Conservation (phyloP, 805 yeast genomes). For the Scheffersomyces lignosus region DNA sequence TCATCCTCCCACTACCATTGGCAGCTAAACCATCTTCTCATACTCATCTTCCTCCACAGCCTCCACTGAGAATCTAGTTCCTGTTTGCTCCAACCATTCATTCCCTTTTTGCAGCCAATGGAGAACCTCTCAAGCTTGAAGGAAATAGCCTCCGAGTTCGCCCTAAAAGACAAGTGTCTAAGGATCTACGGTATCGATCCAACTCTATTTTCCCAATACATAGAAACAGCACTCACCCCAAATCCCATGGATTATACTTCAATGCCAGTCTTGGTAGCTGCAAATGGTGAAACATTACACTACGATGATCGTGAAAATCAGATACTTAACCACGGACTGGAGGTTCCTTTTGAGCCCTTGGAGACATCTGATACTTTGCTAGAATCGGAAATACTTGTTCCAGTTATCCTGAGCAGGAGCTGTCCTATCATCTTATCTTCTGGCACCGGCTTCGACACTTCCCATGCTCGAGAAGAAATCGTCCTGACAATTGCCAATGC, state of each 20-base stretch:
- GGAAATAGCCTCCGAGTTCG: conserved; percentile 17
- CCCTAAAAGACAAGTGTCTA: conserved; percentile 9
- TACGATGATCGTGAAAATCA: background rate
- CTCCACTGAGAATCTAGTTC: no score
- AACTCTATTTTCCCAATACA: background rate
- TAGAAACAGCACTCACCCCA: background rate
- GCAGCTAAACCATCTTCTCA: no score
- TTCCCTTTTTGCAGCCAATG: conserved; percentile 11
- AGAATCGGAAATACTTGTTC: background rate
- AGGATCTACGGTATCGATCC: background rate
- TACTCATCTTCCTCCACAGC: no score
- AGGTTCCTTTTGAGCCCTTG: no score
- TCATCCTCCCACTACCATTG: no score
- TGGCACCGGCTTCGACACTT: no score
- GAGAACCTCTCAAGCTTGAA: conserved; percentile 19
- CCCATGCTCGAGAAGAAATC: no score
- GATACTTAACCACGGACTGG: no score
- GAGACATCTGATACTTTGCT: conserved; percentile 2
- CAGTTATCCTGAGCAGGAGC: background rate
- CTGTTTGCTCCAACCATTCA: no score
- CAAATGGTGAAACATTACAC: background rate
- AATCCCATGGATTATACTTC: background rate
- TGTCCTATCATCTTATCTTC: no score
- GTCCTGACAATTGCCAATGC: no score
- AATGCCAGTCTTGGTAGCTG: background rate